Base-by-base conservation (phyloP, 768 basidiomycete genomes). In the Xanthoconium purpureum region DNA sequence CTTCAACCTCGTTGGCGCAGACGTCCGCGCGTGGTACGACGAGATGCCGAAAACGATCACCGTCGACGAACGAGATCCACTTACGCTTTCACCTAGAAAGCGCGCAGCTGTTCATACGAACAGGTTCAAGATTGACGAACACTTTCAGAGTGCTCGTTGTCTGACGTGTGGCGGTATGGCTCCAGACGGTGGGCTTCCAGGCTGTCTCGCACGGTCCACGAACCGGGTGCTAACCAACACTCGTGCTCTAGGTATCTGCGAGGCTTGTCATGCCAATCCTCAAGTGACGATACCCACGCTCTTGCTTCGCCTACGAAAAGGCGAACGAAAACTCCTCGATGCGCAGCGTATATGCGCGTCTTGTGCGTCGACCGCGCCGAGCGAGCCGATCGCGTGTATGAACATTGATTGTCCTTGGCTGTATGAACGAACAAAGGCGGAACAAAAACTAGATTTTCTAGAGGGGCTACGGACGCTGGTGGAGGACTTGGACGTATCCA, bases 401-500 rank as follows among this genome's bases (percentile, higher is more conserved):
- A 92, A 91, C 9, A 74, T 91, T 45, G 94, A 97, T 66, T 98
- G 95, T 67, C 81, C 87, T 0, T 88, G 91, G 84, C 70, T 94
- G 35, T 97, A 84, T 62, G 81, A 86, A 32, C 77, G 91, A 36
- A 82, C 80, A 57, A 85, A 83, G 62, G 75, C 79, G 6, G 84
- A 87, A 57, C 63, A 68, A 56, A 77, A 73, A 55, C 44, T 36
- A 8, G 71, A 70, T 43, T 63, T 54, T n/a, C 50, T 76, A 24
- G 67, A 68, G 14, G 65, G 65, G 9, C 49, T 77, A 13, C 58
- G 63, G 18, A 67, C 61, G 33, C 29, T 77, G 14, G 58, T 77
- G 7, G 69, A 73, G 32, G 62, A 70, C 20, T 20, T 70, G 52
- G 66, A 63, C 38, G 37, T 56, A 14, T 40, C 49, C 29, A n/a